phyloP scores from a whole-genome alignment of 2,329 filamentous ascomycete species.

The Hypoxylon sp. region DNA sequence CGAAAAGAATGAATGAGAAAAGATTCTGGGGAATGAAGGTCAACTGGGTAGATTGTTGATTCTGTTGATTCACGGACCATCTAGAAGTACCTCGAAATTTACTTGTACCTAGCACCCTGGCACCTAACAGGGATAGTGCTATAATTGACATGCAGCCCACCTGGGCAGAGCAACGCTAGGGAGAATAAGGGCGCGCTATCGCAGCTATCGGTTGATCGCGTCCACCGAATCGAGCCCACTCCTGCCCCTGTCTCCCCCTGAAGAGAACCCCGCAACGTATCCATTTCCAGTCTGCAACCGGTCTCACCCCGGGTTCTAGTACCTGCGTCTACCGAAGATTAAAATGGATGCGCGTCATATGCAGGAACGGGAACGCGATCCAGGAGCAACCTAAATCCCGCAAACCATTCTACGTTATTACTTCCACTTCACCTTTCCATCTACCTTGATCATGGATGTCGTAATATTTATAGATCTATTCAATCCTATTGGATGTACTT shows the following conservation, averaged over 20 bases:
- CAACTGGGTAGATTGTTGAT: slow-evolving; percentile 10
- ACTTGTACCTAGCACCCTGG: not conserved
- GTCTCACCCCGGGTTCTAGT: slow-evolving; percentile 8
- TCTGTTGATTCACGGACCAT: not conserved
- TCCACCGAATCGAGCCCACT: slow-evolving; percentile 26
- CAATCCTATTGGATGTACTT: too few relatives aligned
- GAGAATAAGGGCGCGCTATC: slow-evolving; percentile 16
- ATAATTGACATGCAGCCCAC: slow-evolving; percentile 8
- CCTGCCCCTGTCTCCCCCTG: slow-evolving; percentile 4
- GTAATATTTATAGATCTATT: too few relatives aligned
- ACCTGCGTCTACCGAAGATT: slow-evolving; percentile 32
- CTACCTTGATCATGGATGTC: not conserved
- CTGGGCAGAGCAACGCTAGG: not conserved
- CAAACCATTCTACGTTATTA: not conserved
- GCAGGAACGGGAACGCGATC: not conserved
- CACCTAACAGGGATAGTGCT: slow-evolving; percentile 4
- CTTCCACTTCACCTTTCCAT: not conserved
- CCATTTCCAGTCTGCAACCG: too few relatives aligned
- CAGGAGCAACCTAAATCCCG: not conserved
- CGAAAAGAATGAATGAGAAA: slow-evolving; percentile 18
- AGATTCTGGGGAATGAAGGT: slow-evolving; percentile 17
- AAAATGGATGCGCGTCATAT: slow-evolving; percentile 1
- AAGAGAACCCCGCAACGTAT: slow-evolving; percentile 19
- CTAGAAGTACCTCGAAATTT: not conserved
- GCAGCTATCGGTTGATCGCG: slow-evolving; percentile 18